A percentile compares a stretch with the other conserved stretches of the same genome.
These are phyloP conservation scores for Fraxinus floribunda DNA, from an alignment of 305 asterid genomes.

Conservation along the genomic window DNA sequence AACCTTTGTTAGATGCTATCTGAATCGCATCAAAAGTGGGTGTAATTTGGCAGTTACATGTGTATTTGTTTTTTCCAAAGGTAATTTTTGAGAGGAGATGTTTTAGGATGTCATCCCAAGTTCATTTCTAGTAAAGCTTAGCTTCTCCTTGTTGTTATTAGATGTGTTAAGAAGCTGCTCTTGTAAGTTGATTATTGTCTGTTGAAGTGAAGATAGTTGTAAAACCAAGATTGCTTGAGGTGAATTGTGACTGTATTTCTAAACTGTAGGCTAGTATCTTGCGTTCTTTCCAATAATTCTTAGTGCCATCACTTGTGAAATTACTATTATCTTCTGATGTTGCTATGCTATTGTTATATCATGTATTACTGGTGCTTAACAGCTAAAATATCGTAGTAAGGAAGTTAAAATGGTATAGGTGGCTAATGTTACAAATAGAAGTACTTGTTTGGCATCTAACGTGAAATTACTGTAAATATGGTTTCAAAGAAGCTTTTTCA, in stretches of 20 bases:
- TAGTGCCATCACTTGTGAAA: slow-evolving; percentile 3
- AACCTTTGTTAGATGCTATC: not conserved
- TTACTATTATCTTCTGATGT: not conserved
- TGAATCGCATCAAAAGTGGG: not conserved
- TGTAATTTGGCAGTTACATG: not conserved
- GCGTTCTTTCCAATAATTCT: not conserved
- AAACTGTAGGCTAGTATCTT: not conserved
- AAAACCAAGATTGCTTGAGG: not conserved
- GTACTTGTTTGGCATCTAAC: not conserved
- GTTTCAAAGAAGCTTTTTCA: not conserved
- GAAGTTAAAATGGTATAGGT: not conserved
- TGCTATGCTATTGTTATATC: not conserved
- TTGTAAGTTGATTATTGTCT: not conserved
- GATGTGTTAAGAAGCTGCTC: not conserved
- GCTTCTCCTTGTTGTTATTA: not conserved
- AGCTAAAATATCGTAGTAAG: not conserved
- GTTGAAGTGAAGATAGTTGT: not conserved
- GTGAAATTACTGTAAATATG: not conserved
- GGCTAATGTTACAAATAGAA: not conserved
- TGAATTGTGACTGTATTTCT: not conserved
- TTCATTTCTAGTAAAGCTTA: not conserved
- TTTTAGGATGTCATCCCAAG: not conserved
- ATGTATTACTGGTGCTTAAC: not conserved
- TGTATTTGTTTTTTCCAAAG: not conserved
- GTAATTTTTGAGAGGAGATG: not conserved